Evolutionary conservation across 2,329 filamentous ascomycete genomes (phyloP).

Genomic region (Blumeria graminis): DNA sequence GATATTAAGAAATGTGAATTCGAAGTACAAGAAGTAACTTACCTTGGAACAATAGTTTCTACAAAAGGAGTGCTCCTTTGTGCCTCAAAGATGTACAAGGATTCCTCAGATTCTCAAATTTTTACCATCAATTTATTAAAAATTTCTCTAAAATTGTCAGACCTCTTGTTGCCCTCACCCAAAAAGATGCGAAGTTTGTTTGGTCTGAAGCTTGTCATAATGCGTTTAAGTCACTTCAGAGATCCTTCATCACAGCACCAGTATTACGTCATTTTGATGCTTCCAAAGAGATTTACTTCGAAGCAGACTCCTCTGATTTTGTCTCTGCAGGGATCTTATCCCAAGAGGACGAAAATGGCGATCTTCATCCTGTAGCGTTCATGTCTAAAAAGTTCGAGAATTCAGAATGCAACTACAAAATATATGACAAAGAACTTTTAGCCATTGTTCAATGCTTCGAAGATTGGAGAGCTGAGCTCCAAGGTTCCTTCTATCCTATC

Average conservation of each 20-base stretch:
- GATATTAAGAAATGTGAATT: background rate
- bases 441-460: background rate
- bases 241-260: background rate
- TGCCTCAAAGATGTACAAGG: background rate
- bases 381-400: background rate
- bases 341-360: background rate
- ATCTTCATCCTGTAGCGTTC: background rate
- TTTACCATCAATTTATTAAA: background rate
- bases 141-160: background rate
- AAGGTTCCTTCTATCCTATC: background rate
- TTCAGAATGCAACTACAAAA: background rate
- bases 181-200: background rate
- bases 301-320: background rate
- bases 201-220: background rate
- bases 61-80: background rate
- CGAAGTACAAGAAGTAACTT: background rate
- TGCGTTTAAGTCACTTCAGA: background rate
- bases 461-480: background rate
- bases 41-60: background rate
- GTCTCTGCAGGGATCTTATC: background rate
- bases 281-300: background rate
- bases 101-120: background rate
- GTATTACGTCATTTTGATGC: constrained; percentile 1
- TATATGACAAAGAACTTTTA: background rate
- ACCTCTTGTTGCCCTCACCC: background rate